These are phyloP conservation scores for Lactarius hatsudake DNA, from an alignment of 768 basidiomycete genomes.

Conservation along the genomic window DNA sequence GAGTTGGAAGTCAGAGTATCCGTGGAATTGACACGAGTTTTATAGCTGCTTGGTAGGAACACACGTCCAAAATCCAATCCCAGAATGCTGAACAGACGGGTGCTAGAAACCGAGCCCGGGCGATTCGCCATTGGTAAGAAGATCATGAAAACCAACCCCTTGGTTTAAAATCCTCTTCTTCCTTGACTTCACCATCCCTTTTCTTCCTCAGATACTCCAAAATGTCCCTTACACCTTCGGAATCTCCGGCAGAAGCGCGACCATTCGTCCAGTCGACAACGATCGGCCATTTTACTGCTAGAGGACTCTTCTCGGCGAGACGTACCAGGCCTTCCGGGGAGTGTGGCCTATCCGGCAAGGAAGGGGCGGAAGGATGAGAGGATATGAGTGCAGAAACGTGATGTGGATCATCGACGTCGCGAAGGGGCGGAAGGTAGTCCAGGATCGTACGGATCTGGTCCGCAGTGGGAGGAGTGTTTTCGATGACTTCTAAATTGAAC, in stretches of 20 bases:
- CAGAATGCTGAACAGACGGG: neutral
- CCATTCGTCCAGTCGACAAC: conserved; percentile 77
- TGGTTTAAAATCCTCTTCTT: conserved; percentile 45
- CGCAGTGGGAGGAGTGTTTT: conserved; percentile 56
- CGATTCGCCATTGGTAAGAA: neutral
- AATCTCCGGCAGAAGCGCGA: conserved; percentile 59
- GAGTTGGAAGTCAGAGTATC: neutral
- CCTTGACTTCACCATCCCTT: conserved; percentile 60
- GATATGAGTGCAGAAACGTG: conserved; percentile 50
- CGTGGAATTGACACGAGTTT: neutral
- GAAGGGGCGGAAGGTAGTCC: conserved; percentile 49
- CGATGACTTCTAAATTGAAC: conserved; percentile 72
- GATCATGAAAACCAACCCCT: conserved; percentile 54
- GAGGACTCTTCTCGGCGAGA: conserved; percentile 54
- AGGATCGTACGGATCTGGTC: conserved; percentile 70
- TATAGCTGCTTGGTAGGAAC: neutral
- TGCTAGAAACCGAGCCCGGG: neutral
- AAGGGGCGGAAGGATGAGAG: conserved; percentile 50
- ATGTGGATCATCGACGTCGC: conserved; percentile 30
- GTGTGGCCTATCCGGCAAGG: conserved; percentile 41
- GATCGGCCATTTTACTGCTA: conserved; percentile 71
- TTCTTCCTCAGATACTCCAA: conserved; percentile 62
- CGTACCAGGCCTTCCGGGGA: conserved; percentile 44
- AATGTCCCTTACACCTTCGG: conserved; percentile 65
- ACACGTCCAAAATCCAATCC: neutral